Base-by-base conservation (phyloP, 139 green algal genomes). In the Diplosphaera chodatii region DNA sequence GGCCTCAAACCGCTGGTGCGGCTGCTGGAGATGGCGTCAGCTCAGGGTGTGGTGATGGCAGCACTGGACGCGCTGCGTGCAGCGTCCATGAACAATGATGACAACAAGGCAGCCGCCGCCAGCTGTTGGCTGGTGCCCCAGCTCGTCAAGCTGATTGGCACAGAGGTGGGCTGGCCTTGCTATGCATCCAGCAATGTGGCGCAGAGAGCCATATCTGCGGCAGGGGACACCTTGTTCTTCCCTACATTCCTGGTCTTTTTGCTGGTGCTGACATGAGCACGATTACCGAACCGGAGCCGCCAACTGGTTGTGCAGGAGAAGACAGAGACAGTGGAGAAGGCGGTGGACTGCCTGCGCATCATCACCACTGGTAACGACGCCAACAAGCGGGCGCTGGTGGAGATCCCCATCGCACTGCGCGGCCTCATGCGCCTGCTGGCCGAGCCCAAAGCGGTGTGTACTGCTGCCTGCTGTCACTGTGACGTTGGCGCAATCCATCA, bases 321-420 rank as follows among this genome's bases (percentile, higher is more conserved):
- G 48, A 59, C 48, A 18, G 48, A 59, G 28, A 62, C 69, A 23
- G 56, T 70, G 22, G 67, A 74, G 63, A 74, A 73, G 23, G 69
- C 75, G 27, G 69, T 76, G 27, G 75, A 76, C 65, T 80, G 75
- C 41, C 56, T 80, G 22, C 31, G 65, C 31, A 76, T 76, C 25
- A 56, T 80, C n/a, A 80, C 75, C 18, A 73, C 69, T 22, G 75
- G 69, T 21, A 76, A 76, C 55, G 75, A 80, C 21, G 55, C 48
- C 55, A 80, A 80, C 64, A 75, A 76, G 29, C 31, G 55, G 1
- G 75, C 75, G 21, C 64, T 80, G 48, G 59, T 73, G 20, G 55
- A n/a, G 22, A 80, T 67, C 23, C 41, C 64, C 22, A 41, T 56
- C 5, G 65, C 41, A 4, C 29, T 80, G 20, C 69, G 64, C 4